Evolutionary conservation across 306 rosid genomes (phyloP).

Genomic region (Senna tora): DNA sequence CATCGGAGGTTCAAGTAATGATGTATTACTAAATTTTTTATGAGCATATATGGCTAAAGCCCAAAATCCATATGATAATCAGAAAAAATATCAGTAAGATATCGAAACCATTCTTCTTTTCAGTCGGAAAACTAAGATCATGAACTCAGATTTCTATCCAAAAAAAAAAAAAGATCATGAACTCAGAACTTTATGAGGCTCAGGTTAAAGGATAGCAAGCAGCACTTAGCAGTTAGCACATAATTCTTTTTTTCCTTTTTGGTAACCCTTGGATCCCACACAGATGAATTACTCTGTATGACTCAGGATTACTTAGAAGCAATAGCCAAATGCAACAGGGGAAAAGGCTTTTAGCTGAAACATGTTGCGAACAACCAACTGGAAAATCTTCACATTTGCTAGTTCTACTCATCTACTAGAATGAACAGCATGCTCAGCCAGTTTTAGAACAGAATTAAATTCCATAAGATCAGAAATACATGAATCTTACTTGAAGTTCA

Average conservation of each 20-base stretch:
- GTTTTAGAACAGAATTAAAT: conserved; percentile 12
- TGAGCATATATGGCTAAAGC: conserved; percentile 11
- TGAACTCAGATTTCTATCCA: background rate
- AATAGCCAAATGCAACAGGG: conserved; percentile 15
- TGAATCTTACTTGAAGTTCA: conserved; percentile 80
- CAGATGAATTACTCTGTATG: background rate
- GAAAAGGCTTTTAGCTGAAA: conserved; percentile 19
- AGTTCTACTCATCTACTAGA: background rate
- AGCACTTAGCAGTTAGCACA: conserved; percentile 1
- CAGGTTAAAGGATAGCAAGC: conserved; percentile 11
- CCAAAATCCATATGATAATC: background rate
- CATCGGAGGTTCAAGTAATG: background rate
- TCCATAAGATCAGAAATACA: conserved; percentile 25
- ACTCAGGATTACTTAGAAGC: conserved; percentile 20
- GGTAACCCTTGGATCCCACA: background rate
- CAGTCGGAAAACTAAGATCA: conserved; percentile 41
- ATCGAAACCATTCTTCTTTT: conserved; percentile 1
- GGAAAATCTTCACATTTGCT: conserved; percentile 27
- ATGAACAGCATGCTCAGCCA: conserved; percentile 8
- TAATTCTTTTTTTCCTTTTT: background rate
- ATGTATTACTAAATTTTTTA: background rate
- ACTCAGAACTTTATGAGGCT: background rate
- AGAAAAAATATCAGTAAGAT: conserved; percentile 19
- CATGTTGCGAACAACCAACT: conserved; percentile 23
- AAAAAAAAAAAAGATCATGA: conserved; percentile 38